Conservation (phyloP, 2,329 filamentous ascomycete species). For the Bipolaris gigantea region DNA sequence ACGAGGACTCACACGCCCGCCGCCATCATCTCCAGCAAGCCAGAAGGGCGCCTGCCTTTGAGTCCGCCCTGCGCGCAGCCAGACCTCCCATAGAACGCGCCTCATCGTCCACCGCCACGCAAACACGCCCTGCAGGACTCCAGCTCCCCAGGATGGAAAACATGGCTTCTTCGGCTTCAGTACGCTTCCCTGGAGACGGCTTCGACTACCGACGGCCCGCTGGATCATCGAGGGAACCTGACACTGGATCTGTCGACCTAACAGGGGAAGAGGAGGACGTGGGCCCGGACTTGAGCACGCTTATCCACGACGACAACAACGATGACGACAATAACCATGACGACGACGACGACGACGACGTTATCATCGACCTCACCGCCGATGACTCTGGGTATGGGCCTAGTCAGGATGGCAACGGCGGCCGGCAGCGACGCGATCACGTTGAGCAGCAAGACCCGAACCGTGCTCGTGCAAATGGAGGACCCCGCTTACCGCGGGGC, state of each 20-base stretch:
- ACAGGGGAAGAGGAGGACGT: constrained; percentile 28
- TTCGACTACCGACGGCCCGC: constrained; percentile 58
- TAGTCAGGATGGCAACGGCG: constrained; percentile 10
- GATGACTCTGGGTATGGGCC: constrained; percentile 29
- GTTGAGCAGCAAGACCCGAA: constrained; percentile 1
- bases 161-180: constrained; percentile 36
- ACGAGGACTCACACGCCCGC: background rate
- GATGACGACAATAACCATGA: background rate
- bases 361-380: constrained; percentile 39
- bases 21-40: constrained; percentile 2
- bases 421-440: background rate
- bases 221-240: constrained; percentile 34
- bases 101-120: constrained; percentile 7
- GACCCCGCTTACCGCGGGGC: constrained; percentile 46
- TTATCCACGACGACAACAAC: constrained; percentile 7
- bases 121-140: constrained; percentile 8
- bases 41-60: background rate
- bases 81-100: constrained; percentile 2
- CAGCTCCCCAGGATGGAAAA: constrained; percentile 25
- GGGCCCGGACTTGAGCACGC: constrained; percentile 17
- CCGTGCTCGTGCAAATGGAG: constrained; percentile 19
- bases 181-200: constrained; percentile 56
- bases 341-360: background rate
- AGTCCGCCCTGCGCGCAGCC: constrained; percentile 5
- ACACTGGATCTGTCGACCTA: constrained; percentile 44